A percentile compares a stretch with the other conserved stretches of the same genome.
Evolutionary conservation across 108 stramenopile species (phyloP).

Genomic region (Cyclotella atomus): DNA sequence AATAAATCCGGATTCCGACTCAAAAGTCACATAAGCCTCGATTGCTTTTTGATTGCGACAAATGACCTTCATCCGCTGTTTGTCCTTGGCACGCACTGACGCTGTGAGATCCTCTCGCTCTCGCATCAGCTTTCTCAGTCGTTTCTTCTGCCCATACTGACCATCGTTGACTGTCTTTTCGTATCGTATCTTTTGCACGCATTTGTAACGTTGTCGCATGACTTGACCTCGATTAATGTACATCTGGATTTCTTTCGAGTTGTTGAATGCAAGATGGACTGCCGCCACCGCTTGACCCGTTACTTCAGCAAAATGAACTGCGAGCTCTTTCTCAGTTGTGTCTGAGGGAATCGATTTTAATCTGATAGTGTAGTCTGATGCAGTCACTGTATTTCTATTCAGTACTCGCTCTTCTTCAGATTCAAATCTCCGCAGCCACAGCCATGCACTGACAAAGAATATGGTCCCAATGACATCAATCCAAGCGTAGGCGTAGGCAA

Average conservation of each 20-base stretch:
- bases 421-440: slow-evolving; percentile 68
- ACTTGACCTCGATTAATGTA: slow-evolving; percentile 59
- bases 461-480: slow-evolving; percentile 52
- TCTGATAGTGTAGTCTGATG: slow-evolving; percentile 62
- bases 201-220: slow-evolving; percentile 53
- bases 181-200: slow-evolving; percentile 55
- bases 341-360: slow-evolving; percentile 51
- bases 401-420: slow-evolving; percentile 50
- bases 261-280: slow-evolving; percentile 68
- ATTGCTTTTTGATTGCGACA: slow-evolving; percentile 48
- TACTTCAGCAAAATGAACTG: slow-evolving; percentile 54
- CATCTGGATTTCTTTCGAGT: slow-evolving; percentile 55
- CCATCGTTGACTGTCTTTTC: slow-evolving; percentile 41
- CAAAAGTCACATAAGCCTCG: slow-evolving; percentile 69
- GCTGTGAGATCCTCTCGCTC: slow-evolving; percentile 41
- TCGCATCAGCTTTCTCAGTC: slow-evolving; percentile 34
- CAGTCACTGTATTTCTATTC: slow-evolving; percentile 54
- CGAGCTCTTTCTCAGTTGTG: slow-evolving; percentile 58
- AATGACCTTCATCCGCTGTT: slow-evolving; percentile 29
- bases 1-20: slow-evolving; percentile 53
- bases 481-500: slow-evolving; percentile 49
- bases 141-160: slow-evolving; percentile 28
- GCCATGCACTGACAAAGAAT: slow-evolving; percentile 57
- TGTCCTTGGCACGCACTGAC: slow-evolving; percentile 49
- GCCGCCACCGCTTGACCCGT: slow-evolving; percentile 55